Evolutionary conservation across 2,329 filamentous ascomycete species (phyloP).

Genomic region (Parascedosporium putredinis): DNA sequence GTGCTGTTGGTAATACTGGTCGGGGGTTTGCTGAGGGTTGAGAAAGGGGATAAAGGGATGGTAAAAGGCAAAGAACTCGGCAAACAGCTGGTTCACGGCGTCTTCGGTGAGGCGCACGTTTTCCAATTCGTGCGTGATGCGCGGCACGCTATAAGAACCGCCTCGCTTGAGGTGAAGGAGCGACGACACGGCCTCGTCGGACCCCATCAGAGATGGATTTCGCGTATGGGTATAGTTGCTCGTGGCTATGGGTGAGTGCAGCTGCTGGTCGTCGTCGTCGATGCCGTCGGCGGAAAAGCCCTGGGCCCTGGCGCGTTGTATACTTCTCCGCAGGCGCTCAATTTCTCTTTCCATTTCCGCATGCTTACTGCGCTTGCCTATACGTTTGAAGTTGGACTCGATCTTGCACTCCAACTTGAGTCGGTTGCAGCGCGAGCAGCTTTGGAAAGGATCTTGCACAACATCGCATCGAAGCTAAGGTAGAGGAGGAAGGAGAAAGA

Average conservation of each 20-base stretch:
- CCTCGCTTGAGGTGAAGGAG: constrained; percentile 56
- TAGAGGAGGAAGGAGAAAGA: not conserved
- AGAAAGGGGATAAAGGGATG: constrained; percentile 72
- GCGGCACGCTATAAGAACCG: constrained; percentile 49
- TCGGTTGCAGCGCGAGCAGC: constrained; percentile 67
- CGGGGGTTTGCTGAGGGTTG: constrained; percentile 53
- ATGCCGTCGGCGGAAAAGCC: constrained; percentile 39
- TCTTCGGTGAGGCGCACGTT: constrained; percentile 54
- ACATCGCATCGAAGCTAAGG: constrained; percentile 71
- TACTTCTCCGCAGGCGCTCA: constrained; percentile 52
- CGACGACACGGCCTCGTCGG: constrained; percentile 58
- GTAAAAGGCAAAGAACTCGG: constrained; percentile 65
- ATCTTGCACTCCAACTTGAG: constrained; percentile 77
- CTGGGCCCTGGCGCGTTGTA: constrained; percentile 49
- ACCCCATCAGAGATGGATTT: constrained; percentile 55
- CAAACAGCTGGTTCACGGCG: constrained; percentile 54
- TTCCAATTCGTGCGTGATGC: constrained; percentile 52
- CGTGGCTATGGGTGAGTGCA: constrained; percentile 14
- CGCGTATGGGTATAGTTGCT: constrained; percentile 43
- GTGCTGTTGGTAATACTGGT: constrained; percentile 67
- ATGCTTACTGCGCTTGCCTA: constrained; percentile 73
- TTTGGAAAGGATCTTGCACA: constrained; percentile 67
- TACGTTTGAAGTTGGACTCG: constrained; percentile 76
- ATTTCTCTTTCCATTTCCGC: constrained; percentile 82
- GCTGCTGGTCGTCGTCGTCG: constrained; percentile 42